Evolutionary conservation across 768 basidiomycete genomes (phyloP).

Genomic region (Russula dissimulans): DNA sequence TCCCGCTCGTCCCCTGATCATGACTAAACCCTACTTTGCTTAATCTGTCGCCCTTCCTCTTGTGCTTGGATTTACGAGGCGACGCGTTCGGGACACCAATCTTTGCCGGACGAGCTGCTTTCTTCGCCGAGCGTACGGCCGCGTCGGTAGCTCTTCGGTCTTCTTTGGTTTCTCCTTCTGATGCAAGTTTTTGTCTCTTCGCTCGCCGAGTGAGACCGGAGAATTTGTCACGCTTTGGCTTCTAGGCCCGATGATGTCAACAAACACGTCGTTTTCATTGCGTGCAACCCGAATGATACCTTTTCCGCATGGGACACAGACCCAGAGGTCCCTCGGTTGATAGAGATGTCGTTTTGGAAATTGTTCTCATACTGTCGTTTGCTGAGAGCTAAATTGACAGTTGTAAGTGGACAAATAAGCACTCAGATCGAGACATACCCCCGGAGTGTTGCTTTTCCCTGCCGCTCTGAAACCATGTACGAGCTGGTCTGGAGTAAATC

Average conservation of each 20-base stretch:
- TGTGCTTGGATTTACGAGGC: conserved; percentile 20
- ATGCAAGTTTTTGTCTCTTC: conserved; percentile 81
- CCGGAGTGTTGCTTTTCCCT: conserved; percentile 76
- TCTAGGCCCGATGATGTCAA: conserved; percentile 2
- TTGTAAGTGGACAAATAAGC: neutral
- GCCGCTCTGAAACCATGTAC: conserved; percentile 96
- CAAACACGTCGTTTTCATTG: neutral
- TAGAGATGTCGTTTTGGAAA: conserved; percentile 28
- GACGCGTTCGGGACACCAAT: conserved; percentile 48
- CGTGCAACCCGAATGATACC: conserved; percentile 11
- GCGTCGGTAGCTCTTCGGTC: conserved; percentile 50
- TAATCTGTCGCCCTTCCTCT: conserved; percentile 16
- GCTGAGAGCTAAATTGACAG: conserved; percentile 47
- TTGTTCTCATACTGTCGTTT: conserved; percentile 66
- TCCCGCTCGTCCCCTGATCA: conserved; percentile 44
- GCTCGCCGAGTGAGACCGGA: conserved; percentile 79
- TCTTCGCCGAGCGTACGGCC: conserved; percentile 85
- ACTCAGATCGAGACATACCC: conserved; percentile 38
- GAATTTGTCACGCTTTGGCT: conserved; percentile 72
- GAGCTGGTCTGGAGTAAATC: conserved; percentile 85
- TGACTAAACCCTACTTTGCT: conserved; percentile 43
- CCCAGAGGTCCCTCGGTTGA: conserved; percentile 29
- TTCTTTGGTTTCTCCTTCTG: conserved; percentile 68
- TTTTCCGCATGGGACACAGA: conserved; percentile 29
- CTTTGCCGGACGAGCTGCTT: conserved; percentile 60